Evolutionary conservation across 306 rosid species (phyloP), one percentile per base, ranked within the genome.

Genomic region (Mimosa bimucronata): DNA sequence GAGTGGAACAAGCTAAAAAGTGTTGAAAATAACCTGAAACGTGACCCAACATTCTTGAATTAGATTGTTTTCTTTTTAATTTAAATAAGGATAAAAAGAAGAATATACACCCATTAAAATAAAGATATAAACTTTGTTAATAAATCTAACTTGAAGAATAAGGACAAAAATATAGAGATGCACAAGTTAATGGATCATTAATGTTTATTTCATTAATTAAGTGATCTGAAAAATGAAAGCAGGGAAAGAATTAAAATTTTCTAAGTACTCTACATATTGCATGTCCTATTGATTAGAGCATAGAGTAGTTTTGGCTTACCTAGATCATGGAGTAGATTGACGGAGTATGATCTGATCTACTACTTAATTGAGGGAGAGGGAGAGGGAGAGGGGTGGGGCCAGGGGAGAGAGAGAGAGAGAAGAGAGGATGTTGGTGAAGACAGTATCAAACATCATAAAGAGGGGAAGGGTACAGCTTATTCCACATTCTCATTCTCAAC

Each of bases 401-500:
- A 34, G 53, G 16, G 0, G 5, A 46, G 18, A 48, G n/a, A 48
- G n/a, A 15, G 5, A 46, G 18, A 48, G n/a, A 48, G n/a, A 15
- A 48, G 53, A 14, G n/a, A 15, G 50, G 16, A 12, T 45, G 50
- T 34, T n/a, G n/a, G n/a, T n/a, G n/a, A n/a, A n/a, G n/a, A n/a
- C n/a, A n/a, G n/a, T n/a, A n/a, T n/a, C 3, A 34, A 34, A 34
- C 38, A 34, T 34, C 38, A 34, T 34, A 34, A 42, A 1, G n/a
- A 14, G 12, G 62, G 28, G 4, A 61, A 57, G 55, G 38, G 38
- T 34, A 74, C 76, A 85, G 31, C 71, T 74, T 31, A 80, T 82
- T 83, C 81, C 78, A 81, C 73, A 83, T 86, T 83, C 81, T 83
- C 82, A 72, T 83, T 83, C 79, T 83, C 83, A 80, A 72, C 91